Conservation (phyloP, 78 protist genomes). For the Salpingoeca rosetta region DNA sequence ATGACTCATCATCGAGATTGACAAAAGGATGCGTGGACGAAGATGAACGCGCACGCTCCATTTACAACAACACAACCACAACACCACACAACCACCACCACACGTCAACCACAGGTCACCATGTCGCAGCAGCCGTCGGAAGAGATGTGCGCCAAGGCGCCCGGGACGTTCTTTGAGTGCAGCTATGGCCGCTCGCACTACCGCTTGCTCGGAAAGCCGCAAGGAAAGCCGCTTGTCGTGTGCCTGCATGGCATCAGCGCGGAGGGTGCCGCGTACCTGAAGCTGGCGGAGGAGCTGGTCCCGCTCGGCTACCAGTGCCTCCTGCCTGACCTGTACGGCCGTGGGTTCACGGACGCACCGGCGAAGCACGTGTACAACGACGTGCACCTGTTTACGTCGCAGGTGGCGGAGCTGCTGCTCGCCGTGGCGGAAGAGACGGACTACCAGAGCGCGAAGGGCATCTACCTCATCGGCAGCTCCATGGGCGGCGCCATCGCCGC, state of each 20-base stretch:
- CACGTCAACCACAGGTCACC: too few relatives aligned
- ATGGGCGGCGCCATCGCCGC: not conserved
- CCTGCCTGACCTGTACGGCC: not conserved
- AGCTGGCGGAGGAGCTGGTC: not conserved
- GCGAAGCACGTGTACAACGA: not conserved
- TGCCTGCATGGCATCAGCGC: not conserved
- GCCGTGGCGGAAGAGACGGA: not conserved
- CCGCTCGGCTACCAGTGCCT: not conserved
- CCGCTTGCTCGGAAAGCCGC: not conserved
- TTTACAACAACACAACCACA: too few relatives aligned
- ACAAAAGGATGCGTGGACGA: not conserved
- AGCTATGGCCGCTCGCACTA: not conserved
- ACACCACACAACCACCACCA: too few relatives aligned
- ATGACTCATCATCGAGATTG: too few relatives aligned
- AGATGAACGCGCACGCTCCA: not conserved
- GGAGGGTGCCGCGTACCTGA: not conserved
- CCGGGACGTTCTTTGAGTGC: not conserved
- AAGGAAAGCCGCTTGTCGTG: not conserved
- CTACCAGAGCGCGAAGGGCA: not conserved
- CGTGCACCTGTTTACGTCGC: not conserved
- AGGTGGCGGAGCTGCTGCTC: not conserved
- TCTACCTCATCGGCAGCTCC: not conserved
- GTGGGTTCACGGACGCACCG: not conserved
- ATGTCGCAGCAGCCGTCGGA: too few relatives aligned
- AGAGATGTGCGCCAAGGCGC: not conserved